Evolutionary conservation across 805 yeast species (phyloP), one percentile per base, ranked within the genome.

Genomic region (Barnettozyma sp.): DNA sequence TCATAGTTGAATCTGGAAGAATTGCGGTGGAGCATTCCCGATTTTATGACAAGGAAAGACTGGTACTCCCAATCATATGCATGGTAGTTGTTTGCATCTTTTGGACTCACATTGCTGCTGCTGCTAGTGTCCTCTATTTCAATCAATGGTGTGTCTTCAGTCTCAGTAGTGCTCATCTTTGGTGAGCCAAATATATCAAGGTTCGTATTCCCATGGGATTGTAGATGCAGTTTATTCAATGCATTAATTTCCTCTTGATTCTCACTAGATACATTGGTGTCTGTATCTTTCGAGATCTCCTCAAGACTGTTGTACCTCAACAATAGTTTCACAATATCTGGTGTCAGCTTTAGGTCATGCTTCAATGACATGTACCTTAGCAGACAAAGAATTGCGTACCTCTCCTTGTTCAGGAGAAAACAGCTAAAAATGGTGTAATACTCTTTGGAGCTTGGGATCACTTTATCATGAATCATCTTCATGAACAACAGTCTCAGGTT

Each of bases 401-500:
- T 31, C 21, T 49, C 57, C 6, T 22, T 21, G 10, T 29, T 35
- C 16, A 35, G 6, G 5, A 46, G 25, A 25, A 50, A 51, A 4
- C 44, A 33, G 22, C 38, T 33, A 5, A 50, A 26, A 8, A 53
- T 51, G n/a, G 21, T 16, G 8, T 43, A 11, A 22, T 53, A 53
- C 24, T 48, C 53, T 7, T 34, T 22, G 6, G 44, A 18, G 3
- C 43, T 33, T 13, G 56, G 56, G 6, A 50, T 35, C 18, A 41
- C 46, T 4, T 36, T 35, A 25, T 51, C 54, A 21, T 44, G 34
- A n/a, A 49, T 37, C 56, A 53, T 51, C 33, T 42, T 50, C 36
- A 50, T 36, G 34, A 48, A 53, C 10, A 51, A 33, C 5, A 38
- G 39, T 24, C 52, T 41, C 15, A 38, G 22, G 22, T 48, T 48